Percentiles rank a stretch among this genome's conserved stretches.
Conservation (phyloP, 2,329 filamentous ascomycete species). For the Trichoderma breve region DNA sequence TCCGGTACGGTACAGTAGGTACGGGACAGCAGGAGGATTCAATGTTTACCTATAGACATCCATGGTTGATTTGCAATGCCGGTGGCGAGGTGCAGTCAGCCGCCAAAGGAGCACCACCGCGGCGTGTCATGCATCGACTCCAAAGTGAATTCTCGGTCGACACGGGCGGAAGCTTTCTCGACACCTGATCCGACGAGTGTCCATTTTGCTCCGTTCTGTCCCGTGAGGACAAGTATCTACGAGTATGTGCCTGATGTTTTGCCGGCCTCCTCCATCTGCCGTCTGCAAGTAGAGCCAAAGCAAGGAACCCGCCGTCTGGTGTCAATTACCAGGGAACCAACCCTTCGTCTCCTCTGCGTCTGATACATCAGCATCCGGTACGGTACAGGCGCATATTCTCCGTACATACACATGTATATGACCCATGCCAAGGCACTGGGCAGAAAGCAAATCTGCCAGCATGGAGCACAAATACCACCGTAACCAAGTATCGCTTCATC, state of each 20-base stretch:
- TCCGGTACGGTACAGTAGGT: neutral
- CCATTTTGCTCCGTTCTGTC: neutral
- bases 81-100: neutral
- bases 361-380: neutral
- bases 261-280: neutral
- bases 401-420: neutral
- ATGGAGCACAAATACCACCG: neutral
- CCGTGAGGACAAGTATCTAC: neutral
- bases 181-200: neutral
- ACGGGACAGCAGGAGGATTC: neutral
- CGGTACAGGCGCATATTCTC: neutral
- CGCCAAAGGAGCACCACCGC: neutral
- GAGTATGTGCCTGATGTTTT: neutral
- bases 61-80: neutral
- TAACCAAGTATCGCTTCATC: neutral
- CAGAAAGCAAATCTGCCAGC: neutral
- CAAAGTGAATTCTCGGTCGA: neutral
- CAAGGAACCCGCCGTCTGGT: neutral
- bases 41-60: neutral
- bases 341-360: neutral
- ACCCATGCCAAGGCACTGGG: neutral
- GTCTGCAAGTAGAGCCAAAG: neutral
- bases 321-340: neutral
- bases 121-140: neutral
- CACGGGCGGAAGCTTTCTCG: neutral